Percentiles rank a stretch among this genome's conserved stretches.
Evolutionary conservation across 1,284 basidiomycete genomes (phyloP).

Genomic region (Paramarasmius palmivorus): DNA sequence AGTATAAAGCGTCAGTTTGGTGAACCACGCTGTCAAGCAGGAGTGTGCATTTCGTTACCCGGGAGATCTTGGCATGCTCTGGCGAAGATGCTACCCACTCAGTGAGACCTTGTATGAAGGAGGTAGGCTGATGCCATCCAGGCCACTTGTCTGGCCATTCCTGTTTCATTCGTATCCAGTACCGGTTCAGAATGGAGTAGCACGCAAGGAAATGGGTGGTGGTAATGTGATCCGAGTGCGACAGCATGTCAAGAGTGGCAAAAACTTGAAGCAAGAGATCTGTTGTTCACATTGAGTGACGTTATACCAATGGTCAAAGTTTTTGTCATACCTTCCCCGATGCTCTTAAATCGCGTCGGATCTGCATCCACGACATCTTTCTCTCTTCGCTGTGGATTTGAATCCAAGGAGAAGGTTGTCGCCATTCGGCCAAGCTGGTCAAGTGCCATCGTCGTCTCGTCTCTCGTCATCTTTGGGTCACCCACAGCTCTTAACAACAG

Average conservation of each 20-base stretch:
- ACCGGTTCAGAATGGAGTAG: conserved; percentile 2
- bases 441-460: background rate
- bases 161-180: background rate
- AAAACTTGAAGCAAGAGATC: background rate
- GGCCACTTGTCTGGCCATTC: conserved; percentile 1
- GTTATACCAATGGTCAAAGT: background rate
- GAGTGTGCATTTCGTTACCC: background rate
- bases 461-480: background rate
- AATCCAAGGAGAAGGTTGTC: background rate
- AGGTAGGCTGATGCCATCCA: conserved; percentile 1
- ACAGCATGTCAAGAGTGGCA: background rate
- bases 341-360: background rate
- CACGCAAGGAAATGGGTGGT: conserved; percentile 3
- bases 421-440: background rate
- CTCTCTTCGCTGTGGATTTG: background rate
- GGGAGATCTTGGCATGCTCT: background rate
- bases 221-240: background rate
- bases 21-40: conserved; percentile 1
- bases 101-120: background rate
- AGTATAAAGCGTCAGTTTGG: no score
- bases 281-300: background rate
- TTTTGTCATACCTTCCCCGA: background rate
- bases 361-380: background rate
- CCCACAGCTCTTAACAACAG: background rate
- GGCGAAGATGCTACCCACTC: background rate